Conservation (phyloP, 2,329 filamentous ascomycete genomes). For the Phaeophleospora eucalypticola region DNA sequence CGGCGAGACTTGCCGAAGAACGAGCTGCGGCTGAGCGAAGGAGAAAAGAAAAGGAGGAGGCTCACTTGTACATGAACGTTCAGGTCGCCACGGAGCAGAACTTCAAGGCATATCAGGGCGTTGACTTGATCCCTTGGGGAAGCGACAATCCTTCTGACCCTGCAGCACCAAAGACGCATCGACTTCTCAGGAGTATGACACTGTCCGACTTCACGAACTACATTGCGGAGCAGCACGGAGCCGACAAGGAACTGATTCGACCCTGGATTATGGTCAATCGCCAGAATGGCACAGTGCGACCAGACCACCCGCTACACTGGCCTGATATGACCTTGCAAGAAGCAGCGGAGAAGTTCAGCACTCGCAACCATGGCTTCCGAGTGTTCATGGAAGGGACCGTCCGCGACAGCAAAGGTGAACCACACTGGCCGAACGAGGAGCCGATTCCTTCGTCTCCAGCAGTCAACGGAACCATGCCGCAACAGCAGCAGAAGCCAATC, state of each 20-base stretch:
- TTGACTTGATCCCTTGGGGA: slow-evolving; percentile 66
- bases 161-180: slow-evolving; percentile 67
- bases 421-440: slow-evolving; percentile 66
- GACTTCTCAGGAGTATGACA: slow-evolving; percentile 69
- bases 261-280: slow-evolving; percentile 98
- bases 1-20: slow-evolving; percentile 76
- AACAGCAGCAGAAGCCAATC: slow-evolving; percentile 52
- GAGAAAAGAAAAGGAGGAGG: slow-evolving; percentile 86
- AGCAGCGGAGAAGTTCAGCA: slow-evolving; percentile 64
- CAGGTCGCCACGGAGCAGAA: slow-evolving; percentile 77
- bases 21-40: slow-evolving; percentile 68
- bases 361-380: slow-evolving; percentile 63
- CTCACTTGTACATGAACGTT: slow-evolving; percentile 84
- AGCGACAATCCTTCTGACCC: slow-evolving; percentile 57
- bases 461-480: slow-evolving; percentile 40
- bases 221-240: slow-evolving; percentile 65
- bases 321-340: slow-evolving; percentile 65
- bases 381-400: slow-evolving; percentile 82
- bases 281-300: slow-evolving; percentile 92
- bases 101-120: slow-evolving; percentile 76
- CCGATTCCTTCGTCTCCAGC: slow-evolving; percentile 40
- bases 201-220: slow-evolving; percentile 69
- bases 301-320: slow-evolving; percentile 81
- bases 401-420: slow-evolving; percentile 64
- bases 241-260: slow-evolving; percentile 67